These are phyloP conservation scores for Sugiyamaella japonica DNA, from an alignment of 1,139 yeast genomes.

Conservation along the genomic window DNA sequence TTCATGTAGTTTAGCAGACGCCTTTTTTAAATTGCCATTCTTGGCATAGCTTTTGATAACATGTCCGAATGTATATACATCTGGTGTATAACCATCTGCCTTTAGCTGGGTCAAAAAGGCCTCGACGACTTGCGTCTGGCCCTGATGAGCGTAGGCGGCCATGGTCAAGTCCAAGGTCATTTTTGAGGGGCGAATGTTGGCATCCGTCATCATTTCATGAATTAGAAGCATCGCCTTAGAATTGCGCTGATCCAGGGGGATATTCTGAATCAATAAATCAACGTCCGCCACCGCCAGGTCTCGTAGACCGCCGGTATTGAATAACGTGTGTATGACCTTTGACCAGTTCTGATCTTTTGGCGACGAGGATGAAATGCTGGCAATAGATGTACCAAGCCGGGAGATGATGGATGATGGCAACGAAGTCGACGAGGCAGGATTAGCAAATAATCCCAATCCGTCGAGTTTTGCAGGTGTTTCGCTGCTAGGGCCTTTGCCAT, in stretches of 20 bases:
- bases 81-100: conserved; percentile 42
- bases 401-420: conserved; percentile 27
- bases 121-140: conserved; percentile 37
- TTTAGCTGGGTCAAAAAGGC: conserved; percentile 39
- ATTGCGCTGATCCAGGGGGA: conserved; percentile 36
- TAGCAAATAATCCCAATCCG: conserved; percentile 20
- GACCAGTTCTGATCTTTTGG: conserved; percentile 31
- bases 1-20: conserved; percentile 42
- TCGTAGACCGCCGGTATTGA: conserved; percentile 24
- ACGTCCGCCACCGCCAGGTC: conserved; percentile 31
- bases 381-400: conserved; percentile 26
- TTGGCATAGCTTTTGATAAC: conserved; percentile 46
- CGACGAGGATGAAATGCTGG: conserved; percentile 24
- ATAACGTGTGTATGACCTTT: conserved; percentile 26
- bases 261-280: conserved; percentile 30
- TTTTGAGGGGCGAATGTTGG: conserved; percentile 30
- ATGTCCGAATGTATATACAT: conserved; percentile 47
- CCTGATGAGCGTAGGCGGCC: conserved; percentile 41
- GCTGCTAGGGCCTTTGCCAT: neutral
- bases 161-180: conserved; percentile 35
- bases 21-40: conserved; percentile 34
- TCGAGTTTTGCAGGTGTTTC: neutral
- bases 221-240: conserved; percentile 26
- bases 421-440: conserved; percentile 19
- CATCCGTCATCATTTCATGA: conserved; percentile 34